Conservation (phyloP, 805 yeast species). For the Saccharomycopsis sp. region DNA sequence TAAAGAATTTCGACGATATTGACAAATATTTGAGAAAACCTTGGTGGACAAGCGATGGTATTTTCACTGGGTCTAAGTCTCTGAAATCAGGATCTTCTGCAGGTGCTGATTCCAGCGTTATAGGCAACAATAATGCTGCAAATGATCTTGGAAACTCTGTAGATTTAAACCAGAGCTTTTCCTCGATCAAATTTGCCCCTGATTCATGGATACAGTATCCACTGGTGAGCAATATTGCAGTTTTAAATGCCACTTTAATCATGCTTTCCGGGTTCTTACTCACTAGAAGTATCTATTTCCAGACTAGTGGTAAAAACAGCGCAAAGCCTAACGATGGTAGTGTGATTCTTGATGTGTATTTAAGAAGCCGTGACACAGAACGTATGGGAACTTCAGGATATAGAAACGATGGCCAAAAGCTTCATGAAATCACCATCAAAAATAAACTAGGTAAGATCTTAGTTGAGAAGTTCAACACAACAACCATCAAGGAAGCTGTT, state of each 20-base stretch:
- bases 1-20: not conserved
- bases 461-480: conserved; percentile 1
- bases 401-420: not conserved
- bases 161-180: not conserved
- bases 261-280: conserved; percentile 3
- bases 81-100: not conserved
- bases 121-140: not conserved
- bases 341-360: not conserved
- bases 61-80: not conserved
- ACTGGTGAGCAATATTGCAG: not conserved
- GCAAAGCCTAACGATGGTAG: not conserved
- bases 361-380: not conserved
- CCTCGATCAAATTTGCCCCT: not conserved
- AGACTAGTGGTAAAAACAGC: not conserved
- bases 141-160: not conserved
- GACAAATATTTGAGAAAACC: conserved; percentile 8
- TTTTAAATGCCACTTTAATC: conserved; percentile 7
- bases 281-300: not conserved
- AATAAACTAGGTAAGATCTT: conserved; percentile 1
- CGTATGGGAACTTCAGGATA: not conserved
- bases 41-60: conserved; percentile 2
- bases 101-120: not conserved
- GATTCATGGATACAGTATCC: conserved; percentile 16
- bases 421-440: not conserved
- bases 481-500: conserved; percentile 1